Percentiles rank a stretch among this genome's conserved stretches.
Conservation (phyloP, 208 protist genomes). For the Trypanosoma melophagium region DNA sequence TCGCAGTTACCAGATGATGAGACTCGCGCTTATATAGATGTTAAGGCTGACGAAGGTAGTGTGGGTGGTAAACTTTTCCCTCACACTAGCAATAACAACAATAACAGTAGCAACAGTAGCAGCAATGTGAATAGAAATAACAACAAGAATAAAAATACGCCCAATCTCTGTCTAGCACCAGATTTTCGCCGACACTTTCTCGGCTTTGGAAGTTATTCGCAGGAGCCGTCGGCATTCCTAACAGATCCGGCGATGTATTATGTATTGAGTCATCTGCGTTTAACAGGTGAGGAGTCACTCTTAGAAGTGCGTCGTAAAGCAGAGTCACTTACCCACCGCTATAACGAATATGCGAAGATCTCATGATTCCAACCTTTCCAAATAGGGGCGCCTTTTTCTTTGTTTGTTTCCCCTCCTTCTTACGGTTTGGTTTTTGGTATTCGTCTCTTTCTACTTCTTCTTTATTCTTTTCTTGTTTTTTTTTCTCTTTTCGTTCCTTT, state of each 20-base stretch:
- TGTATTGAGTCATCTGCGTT: slow-evolving; percentile 16
- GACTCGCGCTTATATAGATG: not conserved
- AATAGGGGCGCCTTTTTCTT: not conserved
- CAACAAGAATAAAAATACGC: not conserved
- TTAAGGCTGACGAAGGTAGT: too few relatives aligned
- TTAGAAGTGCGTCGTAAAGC: slow-evolving; percentile 14
- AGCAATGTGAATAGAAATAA: not conserved
- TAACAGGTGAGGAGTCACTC: slow-evolving; percentile 5
- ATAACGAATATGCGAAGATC: not conserved
- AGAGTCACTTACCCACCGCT: slow-evolving; percentile 7
- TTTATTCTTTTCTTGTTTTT: too few relatives aligned
- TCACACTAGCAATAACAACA: too few relatives aligned
- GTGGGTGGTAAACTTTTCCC: too few relatives aligned
- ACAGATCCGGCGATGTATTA: slow-evolving; percentile 24
- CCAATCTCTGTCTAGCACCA: not conserved
- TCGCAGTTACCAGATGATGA: not conserved
- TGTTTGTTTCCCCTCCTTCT: not conserved
- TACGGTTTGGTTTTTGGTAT: too few relatives aligned
- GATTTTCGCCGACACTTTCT: slow-evolving; percentile 23
- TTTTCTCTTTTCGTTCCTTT: too few relatives aligned
- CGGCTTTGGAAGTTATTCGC: slow-evolving; percentile 19
- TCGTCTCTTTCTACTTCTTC: too few relatives aligned
- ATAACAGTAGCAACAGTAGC: not conserved
- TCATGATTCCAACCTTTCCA: not conserved
- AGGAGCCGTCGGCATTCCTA: slow-evolving; percentile 12